Conservation (phyloP, 148 eudicot genomes). For the Talinum fruticosum region DNA sequence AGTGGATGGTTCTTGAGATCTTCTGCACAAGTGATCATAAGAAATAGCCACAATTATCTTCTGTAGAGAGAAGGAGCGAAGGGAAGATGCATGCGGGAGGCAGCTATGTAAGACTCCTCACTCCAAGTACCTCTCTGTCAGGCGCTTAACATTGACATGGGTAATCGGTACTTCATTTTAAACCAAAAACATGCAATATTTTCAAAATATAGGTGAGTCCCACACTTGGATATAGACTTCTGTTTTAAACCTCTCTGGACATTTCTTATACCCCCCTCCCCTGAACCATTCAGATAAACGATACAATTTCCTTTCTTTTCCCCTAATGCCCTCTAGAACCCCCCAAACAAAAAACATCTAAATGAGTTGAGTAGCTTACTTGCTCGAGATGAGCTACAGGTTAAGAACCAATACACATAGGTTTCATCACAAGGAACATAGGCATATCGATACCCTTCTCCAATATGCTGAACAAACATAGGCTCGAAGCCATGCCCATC, state of each 20-base stretch:
- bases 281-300: neutral
- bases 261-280: no score
- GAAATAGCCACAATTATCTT: neutral
- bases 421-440: slow-evolving; percentile 41
- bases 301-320: neutral
- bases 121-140: no score
- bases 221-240: no score
- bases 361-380: slow-evolving; percentile 20
- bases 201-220: neutral
- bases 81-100: neutral
- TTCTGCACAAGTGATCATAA: slow-evolving; percentile 26
- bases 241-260: neutral
- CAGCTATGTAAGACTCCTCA: no score
- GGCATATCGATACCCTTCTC: slow-evolving; percentile 42
- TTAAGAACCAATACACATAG: slow-evolving; percentile 46
- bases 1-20: slow-evolving; percentile 26
- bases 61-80: neutral
- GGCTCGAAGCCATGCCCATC: slow-evolving; percentile 39
- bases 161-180: no score
- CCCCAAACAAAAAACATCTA: neutral
- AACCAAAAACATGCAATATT: no score
- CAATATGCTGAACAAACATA: slow-evolving; percentile 19
- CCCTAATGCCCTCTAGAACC: neutral
- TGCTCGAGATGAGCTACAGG: slow-evolving; percentile 26
- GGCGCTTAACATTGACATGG: no score